A percentile compares a stretch with the other conserved stretches of the same genome.
phyloP scores from a whole-genome alignment of 2,329 filamentous ascomycete species.

The Aureobasidium zeae region DNA sequence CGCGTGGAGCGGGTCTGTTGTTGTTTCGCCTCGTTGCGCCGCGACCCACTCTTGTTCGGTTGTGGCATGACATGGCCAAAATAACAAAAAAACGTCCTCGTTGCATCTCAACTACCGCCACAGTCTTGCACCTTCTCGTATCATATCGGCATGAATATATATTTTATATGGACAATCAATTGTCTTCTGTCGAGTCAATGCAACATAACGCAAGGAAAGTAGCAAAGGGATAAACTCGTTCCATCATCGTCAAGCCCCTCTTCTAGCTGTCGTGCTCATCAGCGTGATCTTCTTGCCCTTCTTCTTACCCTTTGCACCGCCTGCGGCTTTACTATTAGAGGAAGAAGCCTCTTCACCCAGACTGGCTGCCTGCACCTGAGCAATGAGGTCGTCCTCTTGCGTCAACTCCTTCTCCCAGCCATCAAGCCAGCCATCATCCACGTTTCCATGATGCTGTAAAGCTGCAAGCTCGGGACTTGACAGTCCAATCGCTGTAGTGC shows the following conservation, averaged over 20 bases:
- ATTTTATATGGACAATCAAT: conserved; percentile 5
- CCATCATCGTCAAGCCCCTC: conserved; percentile 40
- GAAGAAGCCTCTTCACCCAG: conserved; percentile 19
- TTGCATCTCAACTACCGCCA: neutral
- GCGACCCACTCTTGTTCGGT: conserved; percentile 11
- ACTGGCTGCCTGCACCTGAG: conserved; percentile 36
- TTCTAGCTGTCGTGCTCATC: conserved; percentile 55
- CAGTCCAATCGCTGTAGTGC: conserved; percentile 60
- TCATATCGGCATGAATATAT: conserved; percentile 6
- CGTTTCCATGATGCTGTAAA: conserved; percentile 32
- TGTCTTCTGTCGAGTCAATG: conserved; percentile 4
- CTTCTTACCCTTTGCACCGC: conserved; percentile 47
- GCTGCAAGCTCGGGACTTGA: conserved; percentile 47
- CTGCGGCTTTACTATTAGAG: conserved; percentile 18
- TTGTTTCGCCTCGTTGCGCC: conserved; percentile 5
- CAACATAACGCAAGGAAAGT: too few relatives aligned
- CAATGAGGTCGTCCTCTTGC: conserved; percentile 51
- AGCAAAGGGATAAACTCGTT: neutral
- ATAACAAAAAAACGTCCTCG: conserved; percentile 4
- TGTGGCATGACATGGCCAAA: too few relatives aligned
- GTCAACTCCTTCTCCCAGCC: conserved; percentile 71
- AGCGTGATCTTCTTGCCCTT: conserved; percentile 60
- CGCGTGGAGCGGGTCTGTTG: too few relatives aligned
- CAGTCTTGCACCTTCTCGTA: conserved; percentile 1
- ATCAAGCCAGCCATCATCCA: conserved; percentile 77